Percentiles rank a stretch among this genome's conserved stretches.
Conservation (phyloP, 116 monocot genomes). For the Phalaenopsis hybrid region DNA sequence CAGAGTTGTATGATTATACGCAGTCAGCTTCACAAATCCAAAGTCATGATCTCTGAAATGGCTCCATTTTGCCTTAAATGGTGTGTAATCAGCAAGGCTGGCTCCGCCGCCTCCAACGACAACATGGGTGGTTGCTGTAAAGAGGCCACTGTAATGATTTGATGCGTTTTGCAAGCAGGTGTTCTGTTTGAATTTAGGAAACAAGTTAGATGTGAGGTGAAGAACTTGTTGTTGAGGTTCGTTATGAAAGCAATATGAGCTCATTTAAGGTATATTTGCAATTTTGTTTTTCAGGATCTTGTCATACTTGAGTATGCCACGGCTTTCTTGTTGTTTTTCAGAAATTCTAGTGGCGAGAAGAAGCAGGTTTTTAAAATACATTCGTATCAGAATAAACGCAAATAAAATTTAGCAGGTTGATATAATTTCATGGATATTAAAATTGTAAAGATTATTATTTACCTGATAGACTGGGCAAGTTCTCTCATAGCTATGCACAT, state of each 20-base stretch:
- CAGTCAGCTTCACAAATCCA: conserved; percentile 83
- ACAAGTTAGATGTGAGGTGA: neutral
- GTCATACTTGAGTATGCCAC: no score
- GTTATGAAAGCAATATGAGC: neutral
- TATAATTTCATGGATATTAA: neutral
- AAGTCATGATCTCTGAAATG: conserved; percentile 52
- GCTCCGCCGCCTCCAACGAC: conserved; percentile 87
- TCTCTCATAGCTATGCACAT: conserved; percentile 85
- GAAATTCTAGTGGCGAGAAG: no score
- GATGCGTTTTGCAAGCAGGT: conserved; percentile 42
- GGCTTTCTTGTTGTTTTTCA: neutral
- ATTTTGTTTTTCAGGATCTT: neutral
- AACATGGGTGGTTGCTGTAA: conserved; percentile 76
- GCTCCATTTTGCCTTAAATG: conserved; percentile 52
- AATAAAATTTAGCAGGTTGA: no score
- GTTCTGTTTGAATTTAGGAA: conserved; percentile 21
- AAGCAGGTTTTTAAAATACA: neutral
- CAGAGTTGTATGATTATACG: conserved; percentile 59
- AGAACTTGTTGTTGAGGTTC: neutral
- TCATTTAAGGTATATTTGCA: neutral
- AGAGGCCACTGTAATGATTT: conserved; percentile 47
- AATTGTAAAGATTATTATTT: neutral
- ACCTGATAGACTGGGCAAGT: conserved; percentile 69
- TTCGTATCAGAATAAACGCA: neutral
- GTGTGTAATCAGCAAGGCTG: conserved; percentile 44